Conservation (phyloP, 1,284 basidiomycete genomes). For the Tilletia walkeri region DNA sequence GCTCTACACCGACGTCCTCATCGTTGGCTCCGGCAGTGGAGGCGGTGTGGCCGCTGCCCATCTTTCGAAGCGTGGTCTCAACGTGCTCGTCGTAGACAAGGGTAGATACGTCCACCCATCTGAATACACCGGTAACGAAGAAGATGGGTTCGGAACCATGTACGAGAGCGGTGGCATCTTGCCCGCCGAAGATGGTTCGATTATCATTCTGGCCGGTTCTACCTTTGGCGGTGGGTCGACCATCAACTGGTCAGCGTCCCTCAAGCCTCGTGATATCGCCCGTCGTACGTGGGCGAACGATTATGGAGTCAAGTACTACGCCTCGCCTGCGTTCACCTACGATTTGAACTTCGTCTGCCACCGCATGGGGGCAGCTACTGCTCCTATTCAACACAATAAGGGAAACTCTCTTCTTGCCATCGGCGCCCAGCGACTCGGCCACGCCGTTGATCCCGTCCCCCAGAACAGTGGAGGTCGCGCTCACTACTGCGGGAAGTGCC, state of each 20-base stretch:
- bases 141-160: conserved; percentile 54
- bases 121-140: conserved; percentile 53
- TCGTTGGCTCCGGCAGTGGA: conserved; percentile 60
- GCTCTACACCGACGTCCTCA: conserved; percentile 50
- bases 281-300: conserved; percentile 57
- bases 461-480: conserved; percentile 57
- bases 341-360: conserved; percentile 56
- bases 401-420: conserved; percentile 55
- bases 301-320: conserved; percentile 56
- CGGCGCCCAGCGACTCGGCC: conserved; percentile 53
- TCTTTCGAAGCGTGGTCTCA: conserved; percentile 54
- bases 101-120: conserved; percentile 56
- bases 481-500: conserved; percentile 58
- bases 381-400: conserved; percentile 55
- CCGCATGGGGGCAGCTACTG: conserved; percentile 56
- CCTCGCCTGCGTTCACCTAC: conserved; percentile 52
- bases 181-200: conserved; percentile 55
- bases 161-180: conserved; percentile 57
- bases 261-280: conserved; percentile 56
- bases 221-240: conserved; percentile 60
- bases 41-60: conserved; percentile 57
- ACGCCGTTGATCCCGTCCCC: conserved; percentile 52
- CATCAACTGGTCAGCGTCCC: conserved; percentile 60
- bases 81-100: conserved; percentile 59
- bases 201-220: conserved; percentile 57